Evolutionary conservation across 345 rosid species (phyloP).

Genomic region (Garcia nutans): DNA sequence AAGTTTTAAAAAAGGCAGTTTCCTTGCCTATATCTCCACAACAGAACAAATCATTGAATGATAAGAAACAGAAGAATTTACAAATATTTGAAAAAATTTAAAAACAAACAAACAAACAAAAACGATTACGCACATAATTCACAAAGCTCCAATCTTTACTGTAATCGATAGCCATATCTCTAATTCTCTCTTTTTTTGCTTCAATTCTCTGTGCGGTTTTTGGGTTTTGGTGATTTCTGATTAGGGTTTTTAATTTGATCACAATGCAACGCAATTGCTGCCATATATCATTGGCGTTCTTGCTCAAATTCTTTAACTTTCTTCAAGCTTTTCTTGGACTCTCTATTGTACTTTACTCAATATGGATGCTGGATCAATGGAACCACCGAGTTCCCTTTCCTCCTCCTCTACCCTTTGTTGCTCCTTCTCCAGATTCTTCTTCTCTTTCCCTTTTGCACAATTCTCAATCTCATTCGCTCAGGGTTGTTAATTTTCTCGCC

Average conservation of each 20-base stretch:
- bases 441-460: conserved; percentile 7
- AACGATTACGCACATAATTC: too few relatives aligned
- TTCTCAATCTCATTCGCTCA: conserved; percentile 21
- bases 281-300: conserved; percentile 58
- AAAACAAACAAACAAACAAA: too few relatives aligned
- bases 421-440: conserved; percentile 43
- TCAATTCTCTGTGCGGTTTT: not conserved
- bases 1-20: too few relatives aligned
- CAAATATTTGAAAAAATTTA: too few relatives aligned
- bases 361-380: conserved; percentile 90
- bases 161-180: not conserved
- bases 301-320: conserved; percentile 64
- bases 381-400: conserved; percentile 44
- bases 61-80: too few relatives aligned
- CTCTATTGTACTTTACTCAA: conserved; percentile 65
- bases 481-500: conserved; percentile 27
- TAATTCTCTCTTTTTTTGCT: not conserved
- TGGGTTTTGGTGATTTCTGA: too few relatives aligned
- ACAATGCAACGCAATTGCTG: conserved; percentile 69
- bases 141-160: too few relatives aligned
- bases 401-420: conserved; percentile 41
- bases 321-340: conserved; percentile 67
- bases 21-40: too few relatives aligned
- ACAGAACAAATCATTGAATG: too few relatives aligned
- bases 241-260: conserved; percentile 6